Conservation (phyloP, 2,329 filamentous ascomycete species). For the Pyricularia sp. region DNA sequence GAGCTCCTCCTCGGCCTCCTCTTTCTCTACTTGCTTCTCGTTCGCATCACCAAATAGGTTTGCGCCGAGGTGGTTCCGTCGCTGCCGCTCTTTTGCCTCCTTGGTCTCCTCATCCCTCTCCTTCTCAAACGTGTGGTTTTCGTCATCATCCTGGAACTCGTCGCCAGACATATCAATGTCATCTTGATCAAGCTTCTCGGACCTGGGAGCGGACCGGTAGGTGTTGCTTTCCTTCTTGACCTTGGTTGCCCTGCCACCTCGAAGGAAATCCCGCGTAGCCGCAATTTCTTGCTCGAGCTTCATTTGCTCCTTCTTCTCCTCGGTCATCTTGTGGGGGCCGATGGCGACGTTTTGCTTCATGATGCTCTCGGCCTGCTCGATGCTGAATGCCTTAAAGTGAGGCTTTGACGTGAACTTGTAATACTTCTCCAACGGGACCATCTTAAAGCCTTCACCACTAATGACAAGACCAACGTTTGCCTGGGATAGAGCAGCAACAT, state of each 20-base stretch:
- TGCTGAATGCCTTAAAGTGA: slow-evolving; percentile 65
- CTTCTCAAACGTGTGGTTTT: slow-evolving; percentile 62
- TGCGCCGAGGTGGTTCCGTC: slow-evolving; percentile 74
- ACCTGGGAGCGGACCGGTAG: slow-evolving; percentile 50
- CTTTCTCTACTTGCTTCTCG: slow-evolving; percentile 64
- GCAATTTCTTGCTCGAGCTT: slow-evolving; percentile 52
- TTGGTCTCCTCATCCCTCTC: slow-evolving; percentile 77
- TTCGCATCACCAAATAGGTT: slow-evolving; percentile 68
- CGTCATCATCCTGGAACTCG: slow-evolving; percentile 84
- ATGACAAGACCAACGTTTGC: slow-evolving; percentile 74
- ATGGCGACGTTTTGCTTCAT: slow-evolving; percentile 72
- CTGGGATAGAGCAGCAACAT: slow-evolving; percentile 81
- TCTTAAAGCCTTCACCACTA: slow-evolving; percentile 60
- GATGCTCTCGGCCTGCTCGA: slow-evolving; percentile 76
- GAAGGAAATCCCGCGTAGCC: slow-evolving; percentile 41
- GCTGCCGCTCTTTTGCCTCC: slow-evolving; percentile 61
- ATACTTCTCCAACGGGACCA: slow-evolving; percentile 92
- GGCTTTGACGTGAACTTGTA: slow-evolving; percentile 81
- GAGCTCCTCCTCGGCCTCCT: slow-evolving; percentile 59
- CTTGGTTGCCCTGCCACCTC: slow-evolving; percentile 36
- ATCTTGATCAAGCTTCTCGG: slow-evolving; percentile 60
- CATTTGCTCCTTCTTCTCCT: slow-evolving; percentile 59
- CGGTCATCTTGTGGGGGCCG: slow-evolving; percentile 37
- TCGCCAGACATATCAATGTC: slow-evolving; percentile 59
- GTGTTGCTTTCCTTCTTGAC: slow-evolving; percentile 63